phyloP scores from a whole-genome alignment of 129 eudicot genomes.

The Smallanthus sonchifolius region DNA sequence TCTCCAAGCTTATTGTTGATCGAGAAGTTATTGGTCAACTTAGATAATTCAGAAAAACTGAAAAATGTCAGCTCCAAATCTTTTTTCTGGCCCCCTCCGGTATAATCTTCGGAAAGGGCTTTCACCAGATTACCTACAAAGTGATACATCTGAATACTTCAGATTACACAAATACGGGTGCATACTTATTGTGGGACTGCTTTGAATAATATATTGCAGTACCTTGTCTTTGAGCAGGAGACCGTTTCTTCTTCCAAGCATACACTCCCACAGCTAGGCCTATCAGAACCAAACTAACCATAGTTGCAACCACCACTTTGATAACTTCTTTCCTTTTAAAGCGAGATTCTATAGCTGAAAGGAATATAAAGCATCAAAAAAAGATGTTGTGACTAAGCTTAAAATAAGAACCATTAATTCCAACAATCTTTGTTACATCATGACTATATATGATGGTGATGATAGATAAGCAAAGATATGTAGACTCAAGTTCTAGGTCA shows the following conservation, averaged over 20 bases:
- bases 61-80: constrained; percentile 1
- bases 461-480: neutral
- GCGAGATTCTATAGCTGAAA: neutral
- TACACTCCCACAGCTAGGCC: constrained; percentile 6
- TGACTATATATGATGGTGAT: neutral
- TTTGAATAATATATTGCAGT: neutral
- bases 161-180: neutral
- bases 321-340: neutral
- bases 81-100: neutral
- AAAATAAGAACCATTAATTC: neutral
- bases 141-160: neutral
- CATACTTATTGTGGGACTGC: neutral
- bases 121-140: neutral
- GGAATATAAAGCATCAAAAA: neutral
- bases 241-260: constrained; percentile 15
- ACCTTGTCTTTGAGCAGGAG: neutral
- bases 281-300: neutral
- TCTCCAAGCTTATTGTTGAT: constrained; percentile 9
- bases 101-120: constrained; percentile 11
- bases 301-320: neutral
- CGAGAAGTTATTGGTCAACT: constrained; percentile 1
- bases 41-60: constrained; percentile 13
- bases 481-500: no score
- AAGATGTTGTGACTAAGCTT: neutral
- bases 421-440: neutral